phyloP scores from a whole-genome alignment of 2,329 filamentous ascomycete genomes.

The Fusarium sp. region DNA sequence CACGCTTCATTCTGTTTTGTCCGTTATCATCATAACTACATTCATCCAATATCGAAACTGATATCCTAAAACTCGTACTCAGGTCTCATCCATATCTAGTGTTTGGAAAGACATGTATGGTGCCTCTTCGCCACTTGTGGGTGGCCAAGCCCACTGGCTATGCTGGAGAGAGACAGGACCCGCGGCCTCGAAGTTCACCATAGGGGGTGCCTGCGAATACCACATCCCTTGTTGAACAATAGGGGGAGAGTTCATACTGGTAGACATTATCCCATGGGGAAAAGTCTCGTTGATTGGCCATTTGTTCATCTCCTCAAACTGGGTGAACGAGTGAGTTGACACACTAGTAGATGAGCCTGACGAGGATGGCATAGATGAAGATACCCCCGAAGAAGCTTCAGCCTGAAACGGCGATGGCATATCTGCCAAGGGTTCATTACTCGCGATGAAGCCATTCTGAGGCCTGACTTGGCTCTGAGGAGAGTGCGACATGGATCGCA shows the following conservation, averaged over 20 bases:
- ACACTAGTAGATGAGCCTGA: slow-evolving; percentile 38
- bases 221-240: slow-evolving; percentile 41
- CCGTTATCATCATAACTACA: not conserved
- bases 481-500: slow-evolving; percentile 38
- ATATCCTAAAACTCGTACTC: not conserved
- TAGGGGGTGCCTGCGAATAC: slow-evolving; percentile 44
- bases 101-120: slow-evolving; percentile 30
- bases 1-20: not conserved
- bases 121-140: slow-evolving; percentile 31
- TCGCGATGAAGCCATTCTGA: slow-evolving; percentile 9
- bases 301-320: slow-evolving; percentile 39
- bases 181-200: slow-evolving; percentile 46
- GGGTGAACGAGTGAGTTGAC: slow-evolving; percentile 37
- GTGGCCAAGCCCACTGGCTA: slow-evolving; percentile 45
- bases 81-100: slow-evolving; percentile 33
- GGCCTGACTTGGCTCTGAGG: slow-evolving; percentile 25
- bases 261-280: slow-evolving; percentile 37
- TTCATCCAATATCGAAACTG: not conserved
- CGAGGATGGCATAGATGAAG: slow-evolving; percentile 41
- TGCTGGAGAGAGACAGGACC: slow-evolving; percentile 37
- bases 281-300: slow-evolving; percentile 42
- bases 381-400: slow-evolving; percentile 30
- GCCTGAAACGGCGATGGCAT: slow-evolving; percentile 24
- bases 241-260: slow-evolving; percentile 25
- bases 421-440: slow-evolving; percentile 8